Evolutionary conservation across 352 stramenopile genomes (phyloP).

Genomic region (Phytophthora foliorum): DNA sequence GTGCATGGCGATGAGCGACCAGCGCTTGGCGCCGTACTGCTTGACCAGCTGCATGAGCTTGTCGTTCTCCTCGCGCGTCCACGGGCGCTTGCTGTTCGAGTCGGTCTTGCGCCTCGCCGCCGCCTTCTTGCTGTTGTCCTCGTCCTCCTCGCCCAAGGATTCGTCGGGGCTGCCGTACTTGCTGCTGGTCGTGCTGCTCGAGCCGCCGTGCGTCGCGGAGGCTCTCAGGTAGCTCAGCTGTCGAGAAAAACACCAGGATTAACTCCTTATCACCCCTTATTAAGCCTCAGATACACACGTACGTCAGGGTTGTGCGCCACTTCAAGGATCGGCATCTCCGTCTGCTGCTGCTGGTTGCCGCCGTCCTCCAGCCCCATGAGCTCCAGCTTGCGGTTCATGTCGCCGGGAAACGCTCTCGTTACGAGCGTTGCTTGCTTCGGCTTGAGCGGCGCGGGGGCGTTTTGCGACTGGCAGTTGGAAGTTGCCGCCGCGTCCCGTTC

Average conservation of each 20-base stretch:
- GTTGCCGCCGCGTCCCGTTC: slow-evolving; percentile 33
- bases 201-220: slow-evolving; percentile 22
- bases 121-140: slow-evolving; percentile 54
- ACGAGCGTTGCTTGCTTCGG: slow-evolving; percentile 18
- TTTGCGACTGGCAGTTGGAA: slow-evolving; percentile 43
- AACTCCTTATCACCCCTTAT: background rate
- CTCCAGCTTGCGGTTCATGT: slow-evolving; percentile 83
- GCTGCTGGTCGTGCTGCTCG: slow-evolving; percentile 43
- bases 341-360: slow-evolving; percentile 28
- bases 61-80: slow-evolving; percentile 91
- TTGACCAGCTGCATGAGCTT: slow-evolving; percentile 91
- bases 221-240: slow-evolving; percentile 50
- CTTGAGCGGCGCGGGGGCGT: slow-evolving; percentile 43
- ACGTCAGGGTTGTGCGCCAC: slow-evolving; percentile 39
- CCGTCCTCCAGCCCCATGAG: slow-evolving; percentile 61
- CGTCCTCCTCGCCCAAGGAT: slow-evolving; percentile 76
- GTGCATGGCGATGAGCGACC: slow-evolving; percentile 92
- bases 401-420: slow-evolving; percentile 11
- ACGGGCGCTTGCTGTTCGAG: slow-evolving; percentile 88
- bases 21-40: slow-evolving; percentile 91
- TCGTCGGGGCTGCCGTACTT: slow-evolving; percentile 60
- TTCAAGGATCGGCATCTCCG: slow-evolving; percentile 58
- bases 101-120: slow-evolving; percentile 63
- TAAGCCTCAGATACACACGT: slow-evolving; percentile 23
- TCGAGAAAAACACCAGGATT: background rate